Evolutionary conservation across 164 flowering plant species (phyloP), one percentile per base, ranked within the genome.

Genomic region (Chloranthus sessilifolius): DNA sequence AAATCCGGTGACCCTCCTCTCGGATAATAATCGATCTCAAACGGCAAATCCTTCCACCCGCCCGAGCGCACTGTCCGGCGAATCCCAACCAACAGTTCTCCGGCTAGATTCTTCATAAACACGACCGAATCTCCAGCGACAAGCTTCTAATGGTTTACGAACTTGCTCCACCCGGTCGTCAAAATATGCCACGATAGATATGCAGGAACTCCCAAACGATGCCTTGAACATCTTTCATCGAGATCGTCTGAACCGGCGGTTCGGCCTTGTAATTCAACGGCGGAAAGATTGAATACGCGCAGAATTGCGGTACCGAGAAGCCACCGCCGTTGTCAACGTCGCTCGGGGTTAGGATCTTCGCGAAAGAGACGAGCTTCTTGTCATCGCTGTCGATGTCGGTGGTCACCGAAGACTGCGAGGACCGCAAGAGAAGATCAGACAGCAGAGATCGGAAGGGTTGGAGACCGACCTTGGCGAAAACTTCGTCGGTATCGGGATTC

Each of bases 301-400:
- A 89, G 37, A 62, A 74, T 36, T 83, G 56, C 43, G 95, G 95
- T 2, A 89, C 95, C 12, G 95, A 85, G 62, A 89, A 85, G 0
- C 95, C 97, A 0, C 97, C 97, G 15, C 97, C 97, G 19, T 81
- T 89, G 56, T 85, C 85, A 1, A 92, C 95, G 46, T 89, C 97
- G 1, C 87, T 79, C 8, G 79, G 74, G 1, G 92, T 85, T 25
- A 89, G 63, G 11, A 75, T 50, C 83, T 88, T 88, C 4, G 78
- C 64, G 28, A 71, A 79, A 19, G 83, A 47, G 1, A 58, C 62
- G 10, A 77, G 43, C 43, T 47, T 68, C 23, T 30, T 50, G 0
- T 15, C 57, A 0, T 22, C 55, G 0, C 2, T 43, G 5, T 2
- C 62, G 0, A 56, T 0, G 2, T 36, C 7, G 2, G 45, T 3